A percentile compares a stretch with the other conserved stretches of the same genome.
phyloP scores from a whole-genome alignment of 805 yeast species.

The Yarrowia bubula region DNA sequence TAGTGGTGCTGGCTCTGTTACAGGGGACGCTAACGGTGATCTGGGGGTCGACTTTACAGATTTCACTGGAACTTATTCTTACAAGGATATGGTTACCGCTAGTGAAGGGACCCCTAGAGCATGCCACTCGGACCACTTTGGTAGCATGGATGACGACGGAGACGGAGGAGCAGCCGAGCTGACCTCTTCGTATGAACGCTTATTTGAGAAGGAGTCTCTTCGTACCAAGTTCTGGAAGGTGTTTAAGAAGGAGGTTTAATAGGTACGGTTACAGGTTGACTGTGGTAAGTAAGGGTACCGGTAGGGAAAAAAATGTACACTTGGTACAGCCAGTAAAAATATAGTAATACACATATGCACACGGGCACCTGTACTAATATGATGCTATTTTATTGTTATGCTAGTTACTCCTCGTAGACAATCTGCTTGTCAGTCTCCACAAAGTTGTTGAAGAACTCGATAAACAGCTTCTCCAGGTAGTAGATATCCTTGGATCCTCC shows the following conservation, averaged over 20 bases:
- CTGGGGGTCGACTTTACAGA: not conserved
- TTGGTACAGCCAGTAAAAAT: not conserved
- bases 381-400: not conserved
- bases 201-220: not conserved
- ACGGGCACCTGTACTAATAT: not conserved
- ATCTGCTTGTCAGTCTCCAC: slow-evolving; percentile 31
- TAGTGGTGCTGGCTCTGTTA: not conserved
- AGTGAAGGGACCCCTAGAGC: slow-evolving; percentile 14
- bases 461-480: slow-evolving; percentile 58
- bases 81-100: slow-evolving; percentile 13
- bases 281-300: not conserved
- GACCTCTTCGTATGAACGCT: not conserved
- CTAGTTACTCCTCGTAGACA: slow-evolving; percentile 15
- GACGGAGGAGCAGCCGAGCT: not conserved
- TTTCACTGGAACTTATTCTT: not conserved
- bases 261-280: not conserved
- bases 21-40: not conserved
- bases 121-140: slow-evolving; percentile 2
- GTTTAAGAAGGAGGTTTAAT: not conserved
- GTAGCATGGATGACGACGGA: not conserved
- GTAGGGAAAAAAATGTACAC: not conserved
- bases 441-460: slow-evolving; percentile 51
- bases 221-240: slow-evolving; percentile 8
- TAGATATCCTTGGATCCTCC: slow-evolving; percentile 77
- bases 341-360: not conserved